Conservation (phyloP, 2,329 filamentous ascomycete genomes). For the Pseudogymnoascus sp. region DNA sequence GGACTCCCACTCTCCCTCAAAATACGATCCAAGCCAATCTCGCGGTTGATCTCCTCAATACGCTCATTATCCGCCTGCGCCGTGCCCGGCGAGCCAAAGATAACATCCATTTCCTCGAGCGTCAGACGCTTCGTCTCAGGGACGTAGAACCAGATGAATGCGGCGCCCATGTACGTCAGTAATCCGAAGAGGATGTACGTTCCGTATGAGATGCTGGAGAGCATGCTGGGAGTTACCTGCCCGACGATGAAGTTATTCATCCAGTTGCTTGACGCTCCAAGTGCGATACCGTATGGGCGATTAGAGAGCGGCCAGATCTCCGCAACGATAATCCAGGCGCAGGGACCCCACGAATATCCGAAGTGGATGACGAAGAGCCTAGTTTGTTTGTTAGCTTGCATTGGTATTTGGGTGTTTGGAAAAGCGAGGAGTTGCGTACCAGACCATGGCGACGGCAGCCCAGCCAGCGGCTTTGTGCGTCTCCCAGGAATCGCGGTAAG, state of each 20-base stretch:
- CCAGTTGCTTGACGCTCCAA: slow-evolving; percentile 61
- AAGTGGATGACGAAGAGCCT: slow-evolving; percentile 35
- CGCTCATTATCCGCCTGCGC: slow-evolving; percentile 30
- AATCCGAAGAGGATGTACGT: slow-evolving; percentile 67
- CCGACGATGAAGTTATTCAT: slow-evolving; percentile 59
- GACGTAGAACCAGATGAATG: slow-evolving; percentile 43
- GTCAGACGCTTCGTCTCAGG: slow-evolving; percentile 47
- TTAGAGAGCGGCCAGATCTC: slow-evolving; percentile 69
- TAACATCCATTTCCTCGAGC: slow-evolving; percentile 54
- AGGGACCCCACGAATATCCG: slow-evolving; percentile 69
- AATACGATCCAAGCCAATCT: slow-evolving; percentile 51
- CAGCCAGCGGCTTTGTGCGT: slow-evolving; percentile 57
- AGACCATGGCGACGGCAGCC: slow-evolving; percentile 60
- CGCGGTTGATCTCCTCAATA: slow-evolving; percentile 65
- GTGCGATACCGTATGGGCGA: slow-evolving; percentile 61
- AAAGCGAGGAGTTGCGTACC: slow-evolving; percentile 60
- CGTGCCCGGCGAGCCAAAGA: slow-evolving; percentile 38
- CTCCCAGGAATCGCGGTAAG: slow-evolving; percentile 52
- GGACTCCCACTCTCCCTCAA: background rate
- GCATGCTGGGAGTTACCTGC: slow-evolving; percentile 63
- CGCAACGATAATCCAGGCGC: slow-evolving; percentile 66
- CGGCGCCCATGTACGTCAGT: slow-evolving; percentile 52
- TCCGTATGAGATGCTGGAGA: slow-evolving; percentile 57
- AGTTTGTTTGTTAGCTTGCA: background rate
- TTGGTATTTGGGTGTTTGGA: no score